Evolutionary conservation across 306 rosid species (phyloP).

Genomic region (Macrotyloma uniflorum): DNA sequence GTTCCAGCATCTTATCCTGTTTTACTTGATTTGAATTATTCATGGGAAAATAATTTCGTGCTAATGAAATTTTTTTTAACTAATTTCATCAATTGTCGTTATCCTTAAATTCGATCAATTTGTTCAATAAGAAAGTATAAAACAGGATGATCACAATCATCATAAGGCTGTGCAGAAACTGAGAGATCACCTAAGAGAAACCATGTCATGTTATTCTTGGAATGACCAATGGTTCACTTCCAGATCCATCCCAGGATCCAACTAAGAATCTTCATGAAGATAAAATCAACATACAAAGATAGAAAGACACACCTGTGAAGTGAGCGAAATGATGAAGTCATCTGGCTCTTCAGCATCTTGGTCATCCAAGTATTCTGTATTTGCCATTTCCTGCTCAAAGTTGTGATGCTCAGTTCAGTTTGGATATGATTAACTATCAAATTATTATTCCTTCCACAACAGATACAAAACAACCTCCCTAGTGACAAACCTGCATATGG

Average conservation of each 20-base stretch:
- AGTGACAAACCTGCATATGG: slow-evolving; percentile 87
- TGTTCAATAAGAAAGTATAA: neutral
- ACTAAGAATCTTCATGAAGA: slow-evolving; percentile 28
- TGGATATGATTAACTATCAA: slow-evolving; percentile 11
- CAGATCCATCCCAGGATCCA: slow-evolving; percentile 1
- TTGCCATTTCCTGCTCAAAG: slow-evolving; percentile 84
- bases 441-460: slow-evolving; percentile 21
- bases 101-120: neutral
- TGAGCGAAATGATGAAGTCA: slow-evolving; percentile 91
- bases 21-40: neutral
- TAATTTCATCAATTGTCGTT: neutral
- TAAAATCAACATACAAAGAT: slow-evolving; percentile 24
- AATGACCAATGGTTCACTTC: neutral
- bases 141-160: neutral
- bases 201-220: neutral
- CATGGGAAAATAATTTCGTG: neutral
- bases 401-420: slow-evolving; percentile 37
- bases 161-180: neutral
- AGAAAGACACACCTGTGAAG: slow-evolving; percentile 70
- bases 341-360: slow-evolving; percentile 99
- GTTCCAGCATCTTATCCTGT: neutral
- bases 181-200: slow-evolving; percentile 10
- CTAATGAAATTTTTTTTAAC: neutral
- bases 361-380: slow-evolving; percentile 89
- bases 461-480: slow-evolving; percentile 26